These are phyloP conservation scores for Talaromyces sp. DNA, from an alignment of 2,329 filamentous ascomycete genomes.

Conservation along the genomic window DNA sequence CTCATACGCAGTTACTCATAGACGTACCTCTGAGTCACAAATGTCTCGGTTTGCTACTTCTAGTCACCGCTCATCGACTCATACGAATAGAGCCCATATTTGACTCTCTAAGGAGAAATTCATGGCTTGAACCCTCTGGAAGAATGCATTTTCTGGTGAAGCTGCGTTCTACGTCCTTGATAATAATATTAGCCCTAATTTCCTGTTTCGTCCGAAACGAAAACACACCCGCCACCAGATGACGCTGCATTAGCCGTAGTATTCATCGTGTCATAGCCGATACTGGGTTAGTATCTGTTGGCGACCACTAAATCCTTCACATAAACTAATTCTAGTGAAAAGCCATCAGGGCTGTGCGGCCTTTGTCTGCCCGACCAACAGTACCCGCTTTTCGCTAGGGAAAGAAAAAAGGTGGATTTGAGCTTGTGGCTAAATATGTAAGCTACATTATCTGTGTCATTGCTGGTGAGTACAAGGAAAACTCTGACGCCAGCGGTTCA, in stretches of 20 bases:
- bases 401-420: no score
- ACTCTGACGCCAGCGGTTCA: no score
- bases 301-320: neutral
- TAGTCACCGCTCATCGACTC: neutral
- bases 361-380: neutral
- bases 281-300: no score
- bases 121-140: neutral
- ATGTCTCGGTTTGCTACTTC: neutral
- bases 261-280: neutral
- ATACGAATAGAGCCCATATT: neutral
- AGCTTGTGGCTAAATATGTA: no score
- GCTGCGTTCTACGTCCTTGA: neutral
- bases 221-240: neutral
- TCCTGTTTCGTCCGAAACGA: neutral
- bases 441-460: no score
- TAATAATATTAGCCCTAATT: neutral
- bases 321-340: neutral
- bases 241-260: neutral
- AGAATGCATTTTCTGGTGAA: neutral
- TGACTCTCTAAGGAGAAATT: neutral
- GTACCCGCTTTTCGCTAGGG: neutral
- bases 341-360: neutral
- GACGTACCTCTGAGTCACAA: neutral
- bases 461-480: no score
- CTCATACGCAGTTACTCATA: neutral